phyloP scores from a whole-genome alignment of 192 early-diverging fungal genomes.

The Coemansia sp. region DNA sequence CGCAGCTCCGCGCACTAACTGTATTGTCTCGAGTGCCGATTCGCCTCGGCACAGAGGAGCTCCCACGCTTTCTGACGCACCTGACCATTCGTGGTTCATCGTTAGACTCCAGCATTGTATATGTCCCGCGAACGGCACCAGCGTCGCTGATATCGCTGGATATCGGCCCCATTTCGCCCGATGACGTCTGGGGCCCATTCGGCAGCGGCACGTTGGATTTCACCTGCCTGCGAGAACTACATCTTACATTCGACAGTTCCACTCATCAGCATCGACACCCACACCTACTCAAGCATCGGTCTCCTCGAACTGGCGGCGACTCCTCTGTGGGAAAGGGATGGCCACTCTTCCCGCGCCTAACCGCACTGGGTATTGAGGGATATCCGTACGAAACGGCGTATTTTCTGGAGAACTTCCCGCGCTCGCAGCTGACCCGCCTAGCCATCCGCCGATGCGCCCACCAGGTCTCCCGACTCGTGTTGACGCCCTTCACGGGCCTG shows the following conservation, averaged over 20 bases:
- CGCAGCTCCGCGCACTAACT: conserved; percentile 11
- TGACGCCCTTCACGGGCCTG: conserved; percentile 13
- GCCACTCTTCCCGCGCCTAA: conserved; percentile 29
- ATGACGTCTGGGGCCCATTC: conserved; percentile 36
- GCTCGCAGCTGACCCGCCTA: conserved; percentile 23
- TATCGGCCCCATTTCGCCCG: conserved; percentile 30
- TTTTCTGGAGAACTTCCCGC: conserved; percentile 42
- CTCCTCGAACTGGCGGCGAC: not conserved
- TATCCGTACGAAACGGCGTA: conserved; percentile 28
- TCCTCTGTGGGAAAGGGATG: not conserved
- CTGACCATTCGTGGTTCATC: conserved; percentile 14
- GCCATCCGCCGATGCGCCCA: conserved; percentile 19
- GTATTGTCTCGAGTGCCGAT: conserved; percentile 8
- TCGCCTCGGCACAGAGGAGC: conserved; percentile 7
- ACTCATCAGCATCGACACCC: not conserved
- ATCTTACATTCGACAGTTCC: conserved; percentile 14
- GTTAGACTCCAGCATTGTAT: not conserved
- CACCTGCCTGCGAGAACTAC: conserved; percentile 15
- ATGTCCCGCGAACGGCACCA: not conserved
- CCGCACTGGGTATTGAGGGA: conserved; percentile 11
- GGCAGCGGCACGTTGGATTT: not conserved
- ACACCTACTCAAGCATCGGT: not conserved
- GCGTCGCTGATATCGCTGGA: conserved; percentile 22
- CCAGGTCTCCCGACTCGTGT: conserved; percentile 6
- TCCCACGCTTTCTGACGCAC: conserved; percentile 5